A percentile compares a stretch with the other conserved stretches of the same genome.
Conservation (phyloP, 177 flowering plant genomes). For the Telopea speciosissima region DNA sequence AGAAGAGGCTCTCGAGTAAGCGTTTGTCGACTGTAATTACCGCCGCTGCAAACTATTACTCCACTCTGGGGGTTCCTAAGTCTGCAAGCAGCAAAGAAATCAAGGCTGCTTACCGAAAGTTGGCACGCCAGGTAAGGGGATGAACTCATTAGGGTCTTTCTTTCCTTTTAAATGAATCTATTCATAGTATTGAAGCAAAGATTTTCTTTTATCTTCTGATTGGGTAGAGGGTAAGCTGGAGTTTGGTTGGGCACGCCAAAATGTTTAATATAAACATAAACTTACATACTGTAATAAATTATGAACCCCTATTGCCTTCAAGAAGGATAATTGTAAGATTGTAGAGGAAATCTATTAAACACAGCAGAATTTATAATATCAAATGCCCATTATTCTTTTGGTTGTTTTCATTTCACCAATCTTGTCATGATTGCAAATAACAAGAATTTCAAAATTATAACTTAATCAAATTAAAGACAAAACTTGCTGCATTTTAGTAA, state of each 20-base stretch:
- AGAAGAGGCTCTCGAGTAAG: constrained; percentile 1
- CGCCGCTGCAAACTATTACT: constrained; percentile 76
- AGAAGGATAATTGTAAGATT: neutral
- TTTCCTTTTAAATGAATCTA: too few species aligned
- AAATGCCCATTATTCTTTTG: neutral
- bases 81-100: constrained; percentile 78
- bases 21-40: constrained; percentile 24
- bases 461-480: neutral
- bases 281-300: too few species aligned
- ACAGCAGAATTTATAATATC: neutral
- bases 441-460: neutral
- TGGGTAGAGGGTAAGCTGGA: neutral
- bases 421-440: neutral
- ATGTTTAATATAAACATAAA: too few species aligned
- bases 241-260: neutral
- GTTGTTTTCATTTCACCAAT: neutral
- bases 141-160: neutral
- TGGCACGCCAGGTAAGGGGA: constrained; percentile 81
- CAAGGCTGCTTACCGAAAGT: constrained; percentile 81
- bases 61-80: constrained; percentile 86
- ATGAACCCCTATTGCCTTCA: neutral
- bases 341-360: neutral
- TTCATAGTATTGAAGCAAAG: neutral
- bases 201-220: neutral
- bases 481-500: neutral